Evolutionary conservation across 2,329 filamentous ascomycete species (phyloP).

Genomic region (Alternaria alternata): DNA sequence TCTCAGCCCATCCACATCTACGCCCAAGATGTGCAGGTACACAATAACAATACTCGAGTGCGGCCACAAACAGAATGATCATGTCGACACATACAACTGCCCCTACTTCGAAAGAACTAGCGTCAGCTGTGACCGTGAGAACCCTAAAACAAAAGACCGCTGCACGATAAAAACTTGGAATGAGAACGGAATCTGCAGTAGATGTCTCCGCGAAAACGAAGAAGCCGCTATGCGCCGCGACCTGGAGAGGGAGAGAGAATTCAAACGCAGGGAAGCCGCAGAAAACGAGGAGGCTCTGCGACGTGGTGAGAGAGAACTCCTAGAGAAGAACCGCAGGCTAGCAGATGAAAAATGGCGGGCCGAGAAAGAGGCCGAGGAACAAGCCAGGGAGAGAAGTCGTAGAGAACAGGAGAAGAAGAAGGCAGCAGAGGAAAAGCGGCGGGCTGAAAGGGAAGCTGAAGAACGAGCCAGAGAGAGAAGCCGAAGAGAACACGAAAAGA

Average conservation of each 20-base stretch:
- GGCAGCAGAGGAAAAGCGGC: background rate
- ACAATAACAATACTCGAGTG: slow-evolving; percentile 30
- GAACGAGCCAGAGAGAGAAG: background rate
- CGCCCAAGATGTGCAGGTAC: slow-evolving; percentile 31
- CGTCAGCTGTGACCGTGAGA: slow-evolving; percentile 30
- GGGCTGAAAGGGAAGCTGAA: background rate
- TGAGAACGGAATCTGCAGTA: slow-evolving; percentile 26
- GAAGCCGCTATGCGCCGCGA: slow-evolving; percentile 21
- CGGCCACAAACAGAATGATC: slow-evolving; percentile 29
- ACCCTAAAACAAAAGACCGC: slow-evolving; percentile 21
- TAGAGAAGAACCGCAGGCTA: slow-evolving; percentile 1
- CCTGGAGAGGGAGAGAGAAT: slow-evolving; percentile 12
- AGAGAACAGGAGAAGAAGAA: slow-evolving; percentile 7
- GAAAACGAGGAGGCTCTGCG: slow-evolving; percentile 15
- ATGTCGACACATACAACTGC: slow-evolving; percentile 27
- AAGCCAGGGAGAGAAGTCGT: background rate
- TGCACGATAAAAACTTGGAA: slow-evolving; percentile 20
- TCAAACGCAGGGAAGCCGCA: slow-evolving; percentile 17
- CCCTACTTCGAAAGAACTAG: slow-evolving; percentile 20
- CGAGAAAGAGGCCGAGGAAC: slow-evolving; percentile 1
- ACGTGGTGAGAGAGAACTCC: slow-evolving; percentile 14
- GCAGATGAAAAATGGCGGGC: slow-evolving; percentile 2
- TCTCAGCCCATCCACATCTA: background rate
- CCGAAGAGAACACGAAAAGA: background rate
- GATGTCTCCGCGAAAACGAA: slow-evolving; percentile 25